phyloP scores from a whole-genome alignment of 1,284 basidiomycete genomes.

The Microbotryomycetes sp. region DNA sequence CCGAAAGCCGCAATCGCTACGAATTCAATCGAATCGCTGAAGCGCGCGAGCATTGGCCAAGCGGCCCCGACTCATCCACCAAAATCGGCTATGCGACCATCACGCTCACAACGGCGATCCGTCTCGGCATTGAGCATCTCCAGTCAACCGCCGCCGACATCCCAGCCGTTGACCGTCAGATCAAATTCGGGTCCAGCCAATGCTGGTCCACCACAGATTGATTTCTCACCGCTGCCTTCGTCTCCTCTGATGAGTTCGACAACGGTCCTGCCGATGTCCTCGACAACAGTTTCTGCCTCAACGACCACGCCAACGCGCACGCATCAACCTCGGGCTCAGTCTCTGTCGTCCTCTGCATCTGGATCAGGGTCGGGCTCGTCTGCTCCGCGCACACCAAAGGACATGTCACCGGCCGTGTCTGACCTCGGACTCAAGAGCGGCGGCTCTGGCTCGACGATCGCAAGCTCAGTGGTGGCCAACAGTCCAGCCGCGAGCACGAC shows the following conservation, averaged over 20 bases:
- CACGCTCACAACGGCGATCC: not conserved
- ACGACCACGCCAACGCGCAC: not conserved
- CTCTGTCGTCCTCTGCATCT: conserved; percentile 20
- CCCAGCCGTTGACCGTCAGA: not conserved
- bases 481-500: not conserved
- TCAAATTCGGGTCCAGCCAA: not conserved
- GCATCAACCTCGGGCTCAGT: conserved; percentile 10
- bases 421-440: conserved; percentile 7
- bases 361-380: conserved; percentile 15
- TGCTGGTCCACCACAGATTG: not conserved
- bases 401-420: conserved; percentile 14
- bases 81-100: not conserved
- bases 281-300: not conserved
- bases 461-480: not conserved
- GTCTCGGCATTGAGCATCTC: not conserved
- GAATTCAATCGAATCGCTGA: not conserved
- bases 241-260: not conserved
- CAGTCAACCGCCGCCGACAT: not conserved
- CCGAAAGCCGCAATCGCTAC: not conserved
- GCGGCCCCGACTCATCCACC: not conserved
- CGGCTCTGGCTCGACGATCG: not conserved
- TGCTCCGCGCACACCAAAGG: conserved; percentile 18
- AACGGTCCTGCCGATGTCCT: conserved; percentile 10
- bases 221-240: not conserved
- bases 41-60: not conserved